Conservation (phyloP, 2,329 filamentous ascomycete genomes). For the Hypocreales sp. region DNA sequence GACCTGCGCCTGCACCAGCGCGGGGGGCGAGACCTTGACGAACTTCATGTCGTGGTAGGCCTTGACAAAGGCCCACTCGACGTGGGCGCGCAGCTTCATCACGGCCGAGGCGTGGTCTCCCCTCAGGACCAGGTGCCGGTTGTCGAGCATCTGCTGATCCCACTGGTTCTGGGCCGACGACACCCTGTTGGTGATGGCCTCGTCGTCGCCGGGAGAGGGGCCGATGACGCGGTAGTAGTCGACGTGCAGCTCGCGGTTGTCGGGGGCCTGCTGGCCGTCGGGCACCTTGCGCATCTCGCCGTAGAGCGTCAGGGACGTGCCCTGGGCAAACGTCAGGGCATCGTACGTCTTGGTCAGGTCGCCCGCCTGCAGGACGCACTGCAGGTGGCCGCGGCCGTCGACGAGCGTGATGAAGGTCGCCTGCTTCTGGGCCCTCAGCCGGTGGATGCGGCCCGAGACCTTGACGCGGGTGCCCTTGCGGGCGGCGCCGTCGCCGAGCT, state of each 20-base stretch:
- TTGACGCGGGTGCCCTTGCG: conserved; percentile 58
- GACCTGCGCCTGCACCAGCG: conserved; percentile 87
- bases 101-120: conserved; percentile 73
- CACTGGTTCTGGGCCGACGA: conserved; percentile 20
- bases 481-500: conserved; percentile 25
- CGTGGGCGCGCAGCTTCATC: conserved; percentile 71
- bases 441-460: conserved; percentile 70
- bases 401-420: conserved; percentile 75
- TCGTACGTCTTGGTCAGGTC: conserved; percentile 85
- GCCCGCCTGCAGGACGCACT: conserved; percentile 37
- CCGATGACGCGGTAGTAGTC: conserved; percentile 77
- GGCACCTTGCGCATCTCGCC: conserved; percentile 77
- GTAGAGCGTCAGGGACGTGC: conserved; percentile 72
- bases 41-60: conserved; percentile 64
- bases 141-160: conserved; percentile 54
- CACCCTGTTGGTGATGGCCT: conserved; percentile 74
- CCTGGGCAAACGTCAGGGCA: conserved; percentile 67
- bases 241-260: conserved; percentile 76
- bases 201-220: conserved; percentile 69
- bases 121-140: conserved; percentile 72
- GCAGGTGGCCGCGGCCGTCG: conserved; percentile 48
- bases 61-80: conserved; percentile 67
- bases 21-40: conserved; percentile 75
- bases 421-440: conserved; percentile 67
- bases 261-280: conserved; percentile 60